Percentiles rank a stretch among this genome's conserved stretches.
Evolutionary conservation across 1,139 yeast genomes (phyloP).

Genomic region (Pichia sp.): DNA sequence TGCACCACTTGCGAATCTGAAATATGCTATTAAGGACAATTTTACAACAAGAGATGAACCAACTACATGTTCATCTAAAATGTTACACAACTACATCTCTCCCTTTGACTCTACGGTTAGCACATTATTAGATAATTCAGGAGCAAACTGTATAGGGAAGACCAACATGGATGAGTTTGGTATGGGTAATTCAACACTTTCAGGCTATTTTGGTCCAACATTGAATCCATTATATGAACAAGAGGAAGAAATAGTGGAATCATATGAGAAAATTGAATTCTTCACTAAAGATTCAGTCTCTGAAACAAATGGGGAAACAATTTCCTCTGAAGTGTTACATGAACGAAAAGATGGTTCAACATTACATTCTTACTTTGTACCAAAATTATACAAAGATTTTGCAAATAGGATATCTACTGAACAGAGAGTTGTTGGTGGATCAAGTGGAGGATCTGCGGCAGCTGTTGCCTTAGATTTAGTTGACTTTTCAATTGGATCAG

Average conservation of each 20-base stretch:
- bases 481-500: conserved; percentile 80
- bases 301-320: conserved; percentile 3
- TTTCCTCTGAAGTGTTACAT: conserved; percentile 13
- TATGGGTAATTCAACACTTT: conserved; percentile 75
- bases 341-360: conserved; percentile 1
- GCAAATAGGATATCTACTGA: conserved; percentile 12
- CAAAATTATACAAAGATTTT: conserved; percentile 5
- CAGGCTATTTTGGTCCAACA: conserved; percentile 57
- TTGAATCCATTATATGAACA: conserved; percentile 52
- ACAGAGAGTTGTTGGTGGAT: conserved; percentile 68
- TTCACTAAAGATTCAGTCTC: conserved; percentile 13
- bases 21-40: conserved; percentile 66
- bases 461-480: conserved; percentile 68
- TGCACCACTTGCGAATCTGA: conserved; percentile 22
- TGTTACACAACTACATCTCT: conserved; percentile 51
- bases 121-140: conserved; percentile 41
- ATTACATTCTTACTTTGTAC: conserved; percentile 7
- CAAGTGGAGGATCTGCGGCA: conserved; percentile 95
- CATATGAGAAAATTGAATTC: conserved; percentile 20
- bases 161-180: conserved; percentile 97
- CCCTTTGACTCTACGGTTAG: conserved; percentile 82
- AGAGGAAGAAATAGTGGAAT: conserved; percentile 21
- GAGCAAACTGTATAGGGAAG: conserved; percentile 62
- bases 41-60: conserved; percentile 49
- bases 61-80: conserved; percentile 72